Evolutionary conservation across 345 rosid species (phyloP).

Genomic region (Citrus glauca): DNA sequence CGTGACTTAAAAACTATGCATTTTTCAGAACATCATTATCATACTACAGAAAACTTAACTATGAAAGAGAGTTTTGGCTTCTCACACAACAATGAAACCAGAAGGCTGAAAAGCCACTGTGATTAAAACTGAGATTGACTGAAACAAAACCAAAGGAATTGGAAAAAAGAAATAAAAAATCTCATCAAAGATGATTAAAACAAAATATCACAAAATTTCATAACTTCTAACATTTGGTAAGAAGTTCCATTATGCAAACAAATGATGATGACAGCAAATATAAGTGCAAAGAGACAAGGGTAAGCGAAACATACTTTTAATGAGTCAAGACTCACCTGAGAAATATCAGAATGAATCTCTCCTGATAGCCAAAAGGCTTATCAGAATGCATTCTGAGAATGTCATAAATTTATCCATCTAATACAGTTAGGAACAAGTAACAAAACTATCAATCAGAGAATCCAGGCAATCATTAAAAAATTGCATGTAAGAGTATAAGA

Average conservation of each 20-base stretch:
- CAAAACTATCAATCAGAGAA: not conserved
- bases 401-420: not conserved
- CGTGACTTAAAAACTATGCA: not conserved
- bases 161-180: too few relatives aligned
- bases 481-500: not conserved
- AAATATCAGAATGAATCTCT: not conserved
- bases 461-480: not conserved
- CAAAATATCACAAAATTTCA: too few relatives aligned
- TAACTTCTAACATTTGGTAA: too few relatives aligned
- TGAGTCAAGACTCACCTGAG: not conserved
- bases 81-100: not conserved
- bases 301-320: not conserved
- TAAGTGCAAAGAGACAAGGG: not conserved
- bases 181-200: too few relatives aligned
- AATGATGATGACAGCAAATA: not conserved
- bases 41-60: not conserved
- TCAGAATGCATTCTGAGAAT: not conserved
- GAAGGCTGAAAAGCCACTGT: not conserved
- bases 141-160: not conserved
- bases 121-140: not conserved
- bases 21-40: not conserved
- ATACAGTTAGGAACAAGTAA: not conserved
- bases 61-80: not conserved
- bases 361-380: not conserved
- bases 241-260: too few relatives aligned